Evolutionary conservation across 2,329 filamentous ascomycete genomes (phyloP).

Genomic region (Nigrospora osmanthi): DNA sequence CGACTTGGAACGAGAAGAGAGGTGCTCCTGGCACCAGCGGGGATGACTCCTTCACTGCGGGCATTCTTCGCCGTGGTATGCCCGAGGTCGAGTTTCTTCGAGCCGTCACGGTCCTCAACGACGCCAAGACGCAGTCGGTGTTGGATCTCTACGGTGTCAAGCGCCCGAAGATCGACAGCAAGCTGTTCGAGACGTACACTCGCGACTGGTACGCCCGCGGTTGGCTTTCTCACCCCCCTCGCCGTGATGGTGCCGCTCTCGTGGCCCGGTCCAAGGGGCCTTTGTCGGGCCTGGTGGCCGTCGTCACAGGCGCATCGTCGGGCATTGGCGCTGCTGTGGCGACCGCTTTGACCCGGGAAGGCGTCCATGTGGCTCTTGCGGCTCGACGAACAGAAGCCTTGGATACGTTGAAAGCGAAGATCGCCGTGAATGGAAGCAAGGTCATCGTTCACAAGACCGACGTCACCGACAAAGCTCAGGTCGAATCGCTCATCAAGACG

Average conservation of each 20-base stretch:
- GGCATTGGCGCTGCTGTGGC: constrained; percentile 74
- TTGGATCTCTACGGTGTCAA: constrained; percentile 44
- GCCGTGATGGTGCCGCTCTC: constrained; percentile 24
- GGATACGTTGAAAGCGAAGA: constrained; percentile 55
- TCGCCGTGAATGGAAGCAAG: constrained; percentile 51
- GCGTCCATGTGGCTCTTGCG: constrained; percentile 63
- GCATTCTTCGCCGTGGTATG: constrained; percentile 76
- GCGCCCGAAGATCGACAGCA: constrained; percentile 60
- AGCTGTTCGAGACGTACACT: constrained; percentile 69
- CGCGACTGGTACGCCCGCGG: constrained; percentile 75
- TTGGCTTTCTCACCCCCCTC: constrained; percentile 61
- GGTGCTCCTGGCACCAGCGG: constrained; percentile 51
- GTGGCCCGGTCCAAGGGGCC: constrained; percentile 36
- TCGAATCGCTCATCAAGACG: constrained; percentile 55
- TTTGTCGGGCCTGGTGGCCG: constrained; percentile 60
- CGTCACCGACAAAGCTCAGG: constrained; percentile 58
- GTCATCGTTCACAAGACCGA: constrained; percentile 65
- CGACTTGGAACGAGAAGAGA: constrained; percentile 64
- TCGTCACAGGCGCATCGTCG: constrained; percentile 73
- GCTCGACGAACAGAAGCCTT: constrained; percentile 64
- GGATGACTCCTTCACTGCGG: constrained; percentile 67
- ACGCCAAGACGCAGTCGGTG: constrained; percentile 57
- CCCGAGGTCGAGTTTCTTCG: constrained; percentile 64
- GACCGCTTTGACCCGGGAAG: constrained; percentile 59
- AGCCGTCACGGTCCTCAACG: constrained; percentile 66